Base-by-base conservation (phyloP, 2,329 filamentous ascomycete genomes). In the Aspergillus viridinutans region DNA sequence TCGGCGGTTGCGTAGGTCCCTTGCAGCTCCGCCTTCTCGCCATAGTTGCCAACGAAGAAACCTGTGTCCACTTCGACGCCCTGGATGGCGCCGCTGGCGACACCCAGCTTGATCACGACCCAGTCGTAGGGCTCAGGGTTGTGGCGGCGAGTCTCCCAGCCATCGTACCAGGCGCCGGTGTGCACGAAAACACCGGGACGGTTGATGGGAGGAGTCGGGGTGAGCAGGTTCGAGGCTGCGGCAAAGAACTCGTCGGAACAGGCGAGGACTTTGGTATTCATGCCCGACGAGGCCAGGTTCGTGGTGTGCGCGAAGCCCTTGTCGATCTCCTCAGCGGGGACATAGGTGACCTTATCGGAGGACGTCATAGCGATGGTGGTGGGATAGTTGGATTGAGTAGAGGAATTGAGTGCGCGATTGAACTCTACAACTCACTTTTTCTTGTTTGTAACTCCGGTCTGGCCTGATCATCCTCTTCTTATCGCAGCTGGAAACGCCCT, bases 181-280 rank as follows among this genome's bases (percentile, higher is more conserved):
- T 84, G 80, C 43, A 81, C 78, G 71, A 85, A 86, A 64, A 83
- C 78, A 52, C 83, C 83, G 0, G 82, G 80, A 56, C 80, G 81
- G 61, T 80, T 80, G 62, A 86, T 74, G 3, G 83, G 81, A 1
- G 82, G 72, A 1, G 79, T 81, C 0, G 82, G 81, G 0, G 80
- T 85, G 53, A 81, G 80, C 59, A 86, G 81, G 72, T 86, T 86
- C 9, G 76, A 73, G 53, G 83, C 84, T 2, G 78, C 74, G 53
- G 84, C 84, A 73, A 86, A 86, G 77, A 79, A 86, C 74, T 86
- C 83, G 72, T 86, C 81, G 60, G 80, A 83, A 72, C 78, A 80
- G 60, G 81, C 74, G 60, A 86, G 74, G 63, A 86, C 73, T 23
- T 76, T 78, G 63, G 79, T 81, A 58, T 84, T 79, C 49, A 86